These are phyloP conservation scores for Somion occarium DNA, from an alignment of 1,284 basidiomycete species.

Conservation along the genomic window DNA sequence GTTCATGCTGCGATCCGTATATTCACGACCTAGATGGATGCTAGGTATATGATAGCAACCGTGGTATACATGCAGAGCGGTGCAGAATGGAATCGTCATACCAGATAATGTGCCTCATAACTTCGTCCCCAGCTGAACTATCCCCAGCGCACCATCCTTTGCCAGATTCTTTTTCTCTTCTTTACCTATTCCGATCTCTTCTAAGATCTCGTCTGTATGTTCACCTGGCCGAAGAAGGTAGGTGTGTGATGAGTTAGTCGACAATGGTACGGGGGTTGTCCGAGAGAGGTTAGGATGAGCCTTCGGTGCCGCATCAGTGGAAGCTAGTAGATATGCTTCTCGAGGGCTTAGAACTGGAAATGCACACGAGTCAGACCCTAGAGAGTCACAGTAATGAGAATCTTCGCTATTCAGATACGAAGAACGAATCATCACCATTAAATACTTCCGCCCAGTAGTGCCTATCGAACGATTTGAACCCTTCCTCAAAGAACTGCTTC, in stretches of 20 bases:
- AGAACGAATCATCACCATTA: too few relatives aligned
- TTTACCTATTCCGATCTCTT: conserved; percentile 14
- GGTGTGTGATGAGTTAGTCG: conserved; percentile 12
- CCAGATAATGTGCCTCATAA: too few relatives aligned
- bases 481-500: conserved; percentile 52
- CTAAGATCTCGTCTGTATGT: conserved; percentile 42
- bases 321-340: conserved; percentile 48
- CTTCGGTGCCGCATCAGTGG: conserved; percentile 32
- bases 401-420: too few relatives aligned
- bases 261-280: conserved; percentile 18
- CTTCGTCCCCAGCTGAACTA: too few relatives aligned
- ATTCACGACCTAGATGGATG: too few relatives aligned
- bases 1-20: too few relatives aligned
- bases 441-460: conserved; percentile 72
- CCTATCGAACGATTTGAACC: conserved; percentile 57
- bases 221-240: conserved; percentile 39
- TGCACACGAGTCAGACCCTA: conserved; percentile 73
- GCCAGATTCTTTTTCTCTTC: conserved; percentile 12
- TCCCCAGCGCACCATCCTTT: not conserved
- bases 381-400: too few relatives aligned
- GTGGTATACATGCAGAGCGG: too few relatives aligned
- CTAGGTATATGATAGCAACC: too few relatives aligned
- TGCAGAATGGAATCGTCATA: too few relatives aligned
- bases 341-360: conserved; percentile 66
- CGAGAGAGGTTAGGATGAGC: conserved; percentile 47